Percentiles rank a stretch among this genome's conserved stretches.
Evolutionary conservation across 2,329 filamentous ascomycete species (phyloP).

Genomic region (Fusarium sp.): DNA sequence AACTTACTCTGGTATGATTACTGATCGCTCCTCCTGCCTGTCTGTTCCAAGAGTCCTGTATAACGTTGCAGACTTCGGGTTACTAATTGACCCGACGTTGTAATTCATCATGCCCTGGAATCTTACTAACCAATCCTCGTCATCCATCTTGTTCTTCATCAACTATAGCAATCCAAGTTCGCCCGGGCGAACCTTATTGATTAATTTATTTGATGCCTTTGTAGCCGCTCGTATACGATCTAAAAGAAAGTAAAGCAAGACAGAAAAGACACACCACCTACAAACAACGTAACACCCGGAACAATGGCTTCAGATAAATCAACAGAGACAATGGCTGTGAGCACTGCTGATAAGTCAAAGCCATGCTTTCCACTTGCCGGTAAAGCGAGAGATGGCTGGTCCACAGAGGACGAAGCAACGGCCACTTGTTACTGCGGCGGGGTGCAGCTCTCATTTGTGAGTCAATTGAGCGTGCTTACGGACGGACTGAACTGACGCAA

Average conservation of each 20-base stretch:
- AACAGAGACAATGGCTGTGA: neutral
- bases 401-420: constrained; percentile 60
- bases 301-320: neutral
- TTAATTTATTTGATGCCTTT: neutral
- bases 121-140: neutral
- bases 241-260: neutral
- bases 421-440: constrained; percentile 69
- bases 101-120: neutral
- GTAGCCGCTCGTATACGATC: fast-evolving
- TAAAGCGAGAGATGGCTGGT: constrained; percentile 56
- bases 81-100: neutral
- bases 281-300: neutral
- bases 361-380: constrained; percentile 37
- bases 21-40: too few species aligned
- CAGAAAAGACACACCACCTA: neutral
- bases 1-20: too few species aligned
- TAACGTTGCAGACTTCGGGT: neutral
- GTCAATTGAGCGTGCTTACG: constrained; percentile 28
- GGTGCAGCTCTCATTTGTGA: constrained; percentile 65
- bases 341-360: neutral
- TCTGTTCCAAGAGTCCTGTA: neutral
- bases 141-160: neutral
- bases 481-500: fast-evolving
- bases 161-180: neutral
- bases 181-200: fast-evolving